These are phyloP conservation scores for Aspergillus terreus DNA, from an alignment of 2,329 filamentous ascomycete species.

Conservation along the genomic window DNA sequence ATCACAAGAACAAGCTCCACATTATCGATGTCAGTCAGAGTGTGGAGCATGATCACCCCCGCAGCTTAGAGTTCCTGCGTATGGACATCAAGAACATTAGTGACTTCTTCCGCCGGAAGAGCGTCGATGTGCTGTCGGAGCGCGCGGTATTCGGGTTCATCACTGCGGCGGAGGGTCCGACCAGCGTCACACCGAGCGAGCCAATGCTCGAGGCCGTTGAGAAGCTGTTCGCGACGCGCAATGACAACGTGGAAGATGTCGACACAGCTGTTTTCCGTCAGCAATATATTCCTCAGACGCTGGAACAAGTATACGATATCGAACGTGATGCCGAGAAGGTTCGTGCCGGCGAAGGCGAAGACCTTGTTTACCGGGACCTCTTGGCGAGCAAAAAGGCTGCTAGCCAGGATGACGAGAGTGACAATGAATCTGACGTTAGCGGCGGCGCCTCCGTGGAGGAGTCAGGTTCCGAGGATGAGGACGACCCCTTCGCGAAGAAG, in stretches of 20 bases:
- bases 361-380: constrained; percentile 81
- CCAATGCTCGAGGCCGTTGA: constrained; percentile 62
- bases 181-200: constrained; percentile 39
- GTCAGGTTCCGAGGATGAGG: constrained; percentile 38
- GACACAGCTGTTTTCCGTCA: constrained; percentile 92
- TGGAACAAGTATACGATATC: constrained; percentile 94
- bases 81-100: constrained; percentile 98
- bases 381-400: constrained; percentile 61
- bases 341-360: constrained; percentile 66
- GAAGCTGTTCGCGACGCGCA: constrained; percentile 56
- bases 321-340: constrained; percentile 84
- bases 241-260: constrained; percentile 56
- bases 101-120: constrained; percentile 85
- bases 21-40: constrained; percentile 98
- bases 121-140: constrained; percentile 76
- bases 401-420: constrained; percentile 32
- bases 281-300: constrained; percentile 92
- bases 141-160: constrained; percentile 82
- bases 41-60: constrained; percentile 93
- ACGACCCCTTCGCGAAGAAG: constrained; percentile 58
- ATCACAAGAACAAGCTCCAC: constrained; percentile 76
- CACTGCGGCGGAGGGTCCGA: constrained; percentile 55
- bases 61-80: constrained; percentile 85
- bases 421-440: constrained; percentile 31
- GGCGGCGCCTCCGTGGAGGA: constrained; percentile 30